Percentiles rank a stretch among this genome's conserved stretches.
These are phyloP conservation scores for Solanum chilense DNA, from an alignment of 257 asterid genomes.

Conservation along the genomic window DNA sequence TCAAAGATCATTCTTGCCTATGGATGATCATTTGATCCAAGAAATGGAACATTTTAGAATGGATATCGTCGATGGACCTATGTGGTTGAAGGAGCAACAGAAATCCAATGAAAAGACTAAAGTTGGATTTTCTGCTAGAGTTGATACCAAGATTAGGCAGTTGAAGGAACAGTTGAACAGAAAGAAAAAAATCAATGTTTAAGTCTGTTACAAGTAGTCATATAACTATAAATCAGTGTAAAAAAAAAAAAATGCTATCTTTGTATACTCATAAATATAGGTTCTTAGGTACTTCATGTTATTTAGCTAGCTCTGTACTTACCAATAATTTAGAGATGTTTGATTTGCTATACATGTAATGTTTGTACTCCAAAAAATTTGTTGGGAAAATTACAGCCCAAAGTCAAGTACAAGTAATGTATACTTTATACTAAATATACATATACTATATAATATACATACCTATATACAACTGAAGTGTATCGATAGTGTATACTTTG, in stretches of 20 bases:
- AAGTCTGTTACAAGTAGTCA: not conserved
- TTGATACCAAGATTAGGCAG: constrained; percentile 82
- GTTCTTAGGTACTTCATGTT: not conserved
- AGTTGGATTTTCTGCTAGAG: constrained; percentile 88
- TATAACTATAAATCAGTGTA: not conserved
- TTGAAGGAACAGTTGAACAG: constrained; percentile 59
- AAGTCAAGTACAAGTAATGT: not conserved
- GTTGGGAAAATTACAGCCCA: not conserved
- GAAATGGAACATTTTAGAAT: constrained; percentile 76
- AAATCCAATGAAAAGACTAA: constrained; percentile 67
- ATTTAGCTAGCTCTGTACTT: not conserved
- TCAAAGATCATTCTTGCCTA: constrained; percentile 66
- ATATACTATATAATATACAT: not conserved
- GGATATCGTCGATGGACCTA: constrained; percentile 64
- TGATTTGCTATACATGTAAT: not conserved
- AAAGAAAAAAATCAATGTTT: constrained; percentile 14
- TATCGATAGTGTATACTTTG: not conserved
- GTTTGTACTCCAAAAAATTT: not conserved
- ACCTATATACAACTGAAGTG: not conserved
- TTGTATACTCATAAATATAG: not conserved
- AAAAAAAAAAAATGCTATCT: not conserved
- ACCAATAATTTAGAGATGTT: not conserved
- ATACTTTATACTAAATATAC: not conserved
- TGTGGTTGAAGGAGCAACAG: constrained; percentile 82
- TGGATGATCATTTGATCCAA: constrained; percentile 92